phyloP scores from a whole-genome alignment of 2,329 filamentous ascomycete species.

The Exophiala sideris region DNA sequence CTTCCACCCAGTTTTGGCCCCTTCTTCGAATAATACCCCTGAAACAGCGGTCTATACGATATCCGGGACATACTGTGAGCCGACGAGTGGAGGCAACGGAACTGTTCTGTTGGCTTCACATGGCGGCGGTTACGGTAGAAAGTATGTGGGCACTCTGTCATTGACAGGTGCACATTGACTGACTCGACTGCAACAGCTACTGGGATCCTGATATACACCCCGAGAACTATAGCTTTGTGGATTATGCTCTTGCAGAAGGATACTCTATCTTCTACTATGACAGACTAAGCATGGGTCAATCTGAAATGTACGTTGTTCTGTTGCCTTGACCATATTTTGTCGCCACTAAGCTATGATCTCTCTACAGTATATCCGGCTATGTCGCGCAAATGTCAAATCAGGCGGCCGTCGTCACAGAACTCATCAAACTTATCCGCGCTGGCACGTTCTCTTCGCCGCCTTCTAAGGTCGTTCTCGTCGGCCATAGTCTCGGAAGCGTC shows the following conservation, averaged over 20 bases:
- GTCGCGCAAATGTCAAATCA: conserved; percentile 1
- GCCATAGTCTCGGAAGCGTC: conserved; percentile 9
- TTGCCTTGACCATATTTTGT: too few species aligned
- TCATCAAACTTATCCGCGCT: neutral
- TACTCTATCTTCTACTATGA: conserved; percentile 12
- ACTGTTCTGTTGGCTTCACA: conserved; percentile 9
- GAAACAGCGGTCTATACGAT: conserved; percentile 5
- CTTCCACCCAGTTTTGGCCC: neutral
- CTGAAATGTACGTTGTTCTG: too few species aligned
- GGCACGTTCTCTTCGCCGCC: neutral
- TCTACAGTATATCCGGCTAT: neutral
- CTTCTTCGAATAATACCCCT: too few species aligned
- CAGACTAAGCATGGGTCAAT: neutral
- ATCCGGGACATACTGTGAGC: conserved; percentile 6
- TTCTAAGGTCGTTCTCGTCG: conserved; percentile 2
- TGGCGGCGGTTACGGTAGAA: conserved; percentile 4
- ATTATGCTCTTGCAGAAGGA: conserved; percentile 3
- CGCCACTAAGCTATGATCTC: too few species aligned
- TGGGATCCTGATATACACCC: conserved; percentile 5
- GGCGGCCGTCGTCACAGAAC: neutral
- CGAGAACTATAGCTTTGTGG: conserved; percentile 11
- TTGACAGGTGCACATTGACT: neutral
- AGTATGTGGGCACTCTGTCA: neutral
- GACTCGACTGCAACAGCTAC: neutral
- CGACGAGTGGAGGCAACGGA: neutral